A percentile compares a stretch with the other conserved stretches of the same genome.
Conservation (phyloP, 2,329 filamentous ascomycete genomes). For the Rhynchosporium secalis region DNA sequence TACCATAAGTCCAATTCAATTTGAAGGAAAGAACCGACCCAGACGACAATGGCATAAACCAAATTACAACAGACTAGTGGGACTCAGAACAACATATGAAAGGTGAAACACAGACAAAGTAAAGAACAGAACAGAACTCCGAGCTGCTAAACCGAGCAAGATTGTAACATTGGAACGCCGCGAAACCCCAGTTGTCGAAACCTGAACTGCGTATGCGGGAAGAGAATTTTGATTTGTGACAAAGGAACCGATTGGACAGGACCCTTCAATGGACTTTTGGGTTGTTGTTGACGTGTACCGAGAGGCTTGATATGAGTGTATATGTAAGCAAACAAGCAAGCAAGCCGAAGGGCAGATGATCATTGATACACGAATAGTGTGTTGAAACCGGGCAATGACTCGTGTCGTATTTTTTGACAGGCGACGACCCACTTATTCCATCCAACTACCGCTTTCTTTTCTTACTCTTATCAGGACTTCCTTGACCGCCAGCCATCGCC, state of each 20-base stretch:
- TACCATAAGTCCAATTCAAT: constrained; percentile 3
- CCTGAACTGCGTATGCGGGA: constrained; percentile 12
- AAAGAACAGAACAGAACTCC: constrained; percentile 11
- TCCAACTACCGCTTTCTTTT: constrained; percentile 62
- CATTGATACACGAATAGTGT: constrained; percentile 27
- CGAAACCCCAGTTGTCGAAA: not conserved
- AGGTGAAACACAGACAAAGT: not conserved
- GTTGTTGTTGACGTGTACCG: constrained; percentile 21
- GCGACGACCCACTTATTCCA: constrained; percentile 1
- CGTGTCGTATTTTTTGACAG: not conserved
- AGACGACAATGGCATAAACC: constrained; percentile 1
- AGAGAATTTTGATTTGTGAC: not conserved
- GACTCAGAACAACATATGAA: not conserved
- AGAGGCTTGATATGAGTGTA: constrained; percentile 28
- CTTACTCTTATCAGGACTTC: constrained; percentile 60
- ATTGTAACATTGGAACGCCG: constrained; percentile 7
- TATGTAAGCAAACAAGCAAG: constrained; percentile 8
- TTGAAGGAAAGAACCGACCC: constrained; percentile 1
- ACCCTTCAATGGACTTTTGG: constrained; percentile 19
- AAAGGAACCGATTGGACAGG: not conserved
- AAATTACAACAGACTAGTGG: constrained; percentile 21
- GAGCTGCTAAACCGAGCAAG: constrained; percentile 1
- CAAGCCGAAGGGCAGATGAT: constrained; percentile 4
- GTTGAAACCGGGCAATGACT: constrained; percentile 21
- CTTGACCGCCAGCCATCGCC: constrained; percentile 29